Evolutionary conservation across 495 filamentous ascomycete genomes (phyloP).

Genomic region (Baudoinia panamericana): DNA sequence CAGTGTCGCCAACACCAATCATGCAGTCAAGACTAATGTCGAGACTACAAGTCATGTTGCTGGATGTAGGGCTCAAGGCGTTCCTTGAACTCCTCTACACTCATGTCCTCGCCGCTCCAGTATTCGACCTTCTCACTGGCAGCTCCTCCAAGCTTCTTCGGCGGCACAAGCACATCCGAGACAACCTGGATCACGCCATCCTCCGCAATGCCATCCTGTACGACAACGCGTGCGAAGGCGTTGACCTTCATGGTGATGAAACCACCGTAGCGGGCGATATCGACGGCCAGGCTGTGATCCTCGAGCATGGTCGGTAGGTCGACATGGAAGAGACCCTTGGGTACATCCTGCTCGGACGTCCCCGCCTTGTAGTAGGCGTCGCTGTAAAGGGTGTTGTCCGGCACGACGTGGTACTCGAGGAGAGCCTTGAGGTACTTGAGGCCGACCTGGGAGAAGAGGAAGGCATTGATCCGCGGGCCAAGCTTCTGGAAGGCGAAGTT

Average conservation of each 20-base stretch:
- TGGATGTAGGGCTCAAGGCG: conserved; percentile 37
- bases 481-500: conserved; percentile 65
- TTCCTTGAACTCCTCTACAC: conserved; percentile 50
- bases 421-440: conserved; percentile 57
- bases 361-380: conserved; percentile 53
- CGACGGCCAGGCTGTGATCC: conserved; percentile 46
- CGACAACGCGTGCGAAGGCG: conserved; percentile 43
- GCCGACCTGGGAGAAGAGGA: conserved; percentile 62
- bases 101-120: conserved; percentile 41
- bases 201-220: conserved; percentile 52
- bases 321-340: conserved; percentile 38
- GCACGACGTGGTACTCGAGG: conserved; percentile 65
- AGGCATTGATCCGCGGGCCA: conserved; percentile 55
- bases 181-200: conserved; percentile 73
- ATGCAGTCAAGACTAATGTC: neutral
- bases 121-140: conserved; percentile 17
- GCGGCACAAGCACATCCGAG: conserved; percentile 58
- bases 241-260: conserved; percentile 59
- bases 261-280: conserved; percentile 49
- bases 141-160: conserved; percentile 34
- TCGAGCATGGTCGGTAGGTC: conserved; percentile 55
- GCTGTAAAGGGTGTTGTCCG: conserved; percentile 64
- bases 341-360: conserved; percentile 15
- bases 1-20: too few species aligned
- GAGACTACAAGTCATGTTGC: conserved; percentile 16